Conservation (phyloP, 2,329 filamentous ascomycete species). For the Alternaria panax region DNA sequence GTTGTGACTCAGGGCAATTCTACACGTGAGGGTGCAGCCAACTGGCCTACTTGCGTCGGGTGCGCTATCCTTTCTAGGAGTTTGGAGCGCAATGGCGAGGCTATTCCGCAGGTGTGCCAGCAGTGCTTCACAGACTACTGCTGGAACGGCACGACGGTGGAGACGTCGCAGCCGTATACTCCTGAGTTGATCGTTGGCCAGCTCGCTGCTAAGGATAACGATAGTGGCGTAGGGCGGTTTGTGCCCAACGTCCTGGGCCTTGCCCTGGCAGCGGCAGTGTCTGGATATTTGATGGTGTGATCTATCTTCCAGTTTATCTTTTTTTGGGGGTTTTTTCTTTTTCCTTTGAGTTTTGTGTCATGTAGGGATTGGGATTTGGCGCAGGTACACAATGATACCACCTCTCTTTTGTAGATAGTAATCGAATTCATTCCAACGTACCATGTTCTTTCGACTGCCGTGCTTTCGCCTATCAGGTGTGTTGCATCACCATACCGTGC, state of each 20-base stretch:
- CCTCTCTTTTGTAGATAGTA: constrained; percentile 8
- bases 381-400: constrained; percentile 11
- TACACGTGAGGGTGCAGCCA: constrained; percentile 65
- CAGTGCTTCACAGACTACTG: constrained; percentile 84
- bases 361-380: constrained; percentile 7
- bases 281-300: constrained; percentile 27
- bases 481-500: constrained; percentile 1
- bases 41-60: constrained; percentile 85
- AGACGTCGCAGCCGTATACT: constrained; percentile 35
- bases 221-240: constrained; percentile 34
- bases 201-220: constrained; percentile 24
- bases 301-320: neutral
- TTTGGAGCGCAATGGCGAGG: constrained; percentile 72
- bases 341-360: no score
- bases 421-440: constrained; percentile 1
- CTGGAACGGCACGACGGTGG: constrained; percentile 81
- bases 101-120: constrained; percentile 74
- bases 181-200: constrained; percentile 32
- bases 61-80: constrained; percentile 85
- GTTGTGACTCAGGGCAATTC: constrained; percentile 83
- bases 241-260: constrained; percentile 32
- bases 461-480: constrained; percentile 11
- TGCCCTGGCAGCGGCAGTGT: constrained; percentile 27
- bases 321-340: neutral
- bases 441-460: neutral